Conservation (phyloP, 345 rosid species). For the Bruguiera sexangula region DNA sequence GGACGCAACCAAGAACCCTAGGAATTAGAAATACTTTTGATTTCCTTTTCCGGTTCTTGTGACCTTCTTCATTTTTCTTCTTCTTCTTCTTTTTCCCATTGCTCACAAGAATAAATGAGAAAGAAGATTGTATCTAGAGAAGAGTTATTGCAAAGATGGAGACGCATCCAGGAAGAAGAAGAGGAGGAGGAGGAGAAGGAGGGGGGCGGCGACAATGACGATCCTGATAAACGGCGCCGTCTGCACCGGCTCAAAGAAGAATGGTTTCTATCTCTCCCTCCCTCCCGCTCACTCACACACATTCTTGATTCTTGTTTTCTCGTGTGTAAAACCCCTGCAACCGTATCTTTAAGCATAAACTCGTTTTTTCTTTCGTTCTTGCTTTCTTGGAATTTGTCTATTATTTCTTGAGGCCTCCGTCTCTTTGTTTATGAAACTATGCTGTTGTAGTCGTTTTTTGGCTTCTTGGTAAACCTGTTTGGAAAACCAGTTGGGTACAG, state of each 20-base stretch:
- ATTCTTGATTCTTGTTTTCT: too few relatives aligned
- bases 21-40: background rate
- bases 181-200: slow-evolving; percentile 58
- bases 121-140: slow-evolving; percentile 32
- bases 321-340: too few relatives aligned
- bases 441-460: too few relatives aligned
- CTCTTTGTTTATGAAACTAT: too few relatives aligned
- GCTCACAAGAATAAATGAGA: background rate
- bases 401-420: too few relatives aligned
- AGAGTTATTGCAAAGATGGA: slow-evolving; percentile 68
- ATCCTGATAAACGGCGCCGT: slow-evolving; percentile 39
- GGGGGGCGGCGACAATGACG: slow-evolving; percentile 38
- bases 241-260: slow-evolving; percentile 69
- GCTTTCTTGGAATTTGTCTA: too few relatives aligned
- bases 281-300: too few relatives aligned
- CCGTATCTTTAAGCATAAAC: too few relatives aligned
- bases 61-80: background rate
- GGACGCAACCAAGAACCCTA: background rate
- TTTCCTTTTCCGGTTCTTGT: background rate
- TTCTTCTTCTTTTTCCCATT: background rate
- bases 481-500: too few relatives aligned
- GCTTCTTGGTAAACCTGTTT: too few relatives aligned
- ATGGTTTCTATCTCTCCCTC: slow-evolving; percentile 42
- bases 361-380: too few relatives aligned
- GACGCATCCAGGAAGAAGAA: slow-evolving; percentile 73